Evolutionary conservation across 2,329 filamentous ascomycete species (phyloP), one percentile per base, ranked within the genome.

Genomic region (Xylariomycetidae sp.): DNA sequence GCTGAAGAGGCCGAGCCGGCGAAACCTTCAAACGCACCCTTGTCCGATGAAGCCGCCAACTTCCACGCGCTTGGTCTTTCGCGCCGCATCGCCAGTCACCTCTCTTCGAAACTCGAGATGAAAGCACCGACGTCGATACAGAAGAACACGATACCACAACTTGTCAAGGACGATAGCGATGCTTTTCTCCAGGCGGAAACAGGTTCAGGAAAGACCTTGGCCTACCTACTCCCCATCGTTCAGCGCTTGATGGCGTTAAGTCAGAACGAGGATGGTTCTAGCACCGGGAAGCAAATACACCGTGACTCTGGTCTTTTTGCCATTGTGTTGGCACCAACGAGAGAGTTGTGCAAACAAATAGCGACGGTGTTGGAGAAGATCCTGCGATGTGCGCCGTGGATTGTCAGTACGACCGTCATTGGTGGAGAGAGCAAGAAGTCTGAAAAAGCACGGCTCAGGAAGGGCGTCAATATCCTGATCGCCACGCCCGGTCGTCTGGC

Each of bases 141-240:
- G 62, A 89, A 89, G 49, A 86, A 85, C 41, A 83, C 90, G 1
- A 81, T 98, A 24, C 73, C 84, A 25, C 81, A 92, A 48, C 64
- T 98, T 40, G 62, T 94, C 27, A 79, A 79, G 25, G 81, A 83
- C 33, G 84, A 94, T 48, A 80, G 76, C 28, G 92, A 98, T 65
- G 89, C 89, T 2, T 98, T 98, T 51, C 82, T 98, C 20, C 92
- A 96, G 58, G 93, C 92, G 3, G 84, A 98, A 63, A 98, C 92
- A 0, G 92, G 92, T 47, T 98, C 92, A 0, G 92, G 92, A 63
- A 98, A 98, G 65, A 98, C 92, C 0, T 65, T 98, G 39, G 86
- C 92, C n/a, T 98, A 98, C 57, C 71, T 98, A 4, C 65, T 98
- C 6, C 92, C 92, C 2, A 83, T 98, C 29, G 79, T 98, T 15